phyloP scores from a whole-genome alignment of 2,329 filamentous ascomycete species.

The Emericellopsis atlantica region DNA sequence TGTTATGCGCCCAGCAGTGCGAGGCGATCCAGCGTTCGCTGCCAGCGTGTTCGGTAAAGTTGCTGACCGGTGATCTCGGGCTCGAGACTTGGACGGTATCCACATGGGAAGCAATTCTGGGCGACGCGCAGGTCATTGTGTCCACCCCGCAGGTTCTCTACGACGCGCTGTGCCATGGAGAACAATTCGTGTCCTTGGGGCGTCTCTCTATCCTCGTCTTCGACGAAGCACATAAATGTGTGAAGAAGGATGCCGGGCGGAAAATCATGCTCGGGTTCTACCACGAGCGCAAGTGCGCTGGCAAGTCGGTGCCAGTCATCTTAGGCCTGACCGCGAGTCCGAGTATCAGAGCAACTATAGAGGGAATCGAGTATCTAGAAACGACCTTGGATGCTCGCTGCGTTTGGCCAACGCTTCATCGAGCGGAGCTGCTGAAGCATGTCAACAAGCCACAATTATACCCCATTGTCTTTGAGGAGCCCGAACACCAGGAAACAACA shows the following conservation, averaged over 20 bases:
- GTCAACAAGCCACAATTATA: conserved; percentile 53
- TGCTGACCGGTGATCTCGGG: conserved; percentile 56
- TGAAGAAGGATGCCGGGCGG: conserved; percentile 48
- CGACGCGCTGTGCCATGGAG: conserved; percentile 59
- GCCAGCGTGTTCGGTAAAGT: conserved; percentile 41
- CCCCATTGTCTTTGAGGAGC: conserved; percentile 16
- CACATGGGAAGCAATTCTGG: conserved; percentile 55
- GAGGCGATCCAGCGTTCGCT: conserved; percentile 47
- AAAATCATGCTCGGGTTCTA: conserved; percentile 67
- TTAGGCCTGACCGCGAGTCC: conserved; percentile 76
- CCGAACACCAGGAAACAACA: conserved; percentile 9
- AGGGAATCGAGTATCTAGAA: conserved; percentile 51
- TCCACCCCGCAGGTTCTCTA: conserved; percentile 65
- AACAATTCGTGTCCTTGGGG: conserved; percentile 48
- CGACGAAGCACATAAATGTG: conserved; percentile 79
- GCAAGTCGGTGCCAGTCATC: conserved; percentile 44
- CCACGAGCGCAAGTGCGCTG: conserved; percentile 28
- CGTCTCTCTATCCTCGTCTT: conserved; percentile 60
- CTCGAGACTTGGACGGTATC: conserved; percentile 60
- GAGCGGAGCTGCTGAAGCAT: conserved; percentile 54
- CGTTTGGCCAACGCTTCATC: conserved; percentile 54
- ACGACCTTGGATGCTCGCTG: conserved; percentile 56
- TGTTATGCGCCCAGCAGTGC: conserved; percentile 55
- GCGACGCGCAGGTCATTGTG: conserved; percentile 57
- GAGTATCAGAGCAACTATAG: conserved; percentile 44